Evolutionary conservation across 768 basidiomycete species (phyloP), one percentile per base, ranked within the genome.

Genomic region (Krasilnikovozyma curviuscula): DNA sequence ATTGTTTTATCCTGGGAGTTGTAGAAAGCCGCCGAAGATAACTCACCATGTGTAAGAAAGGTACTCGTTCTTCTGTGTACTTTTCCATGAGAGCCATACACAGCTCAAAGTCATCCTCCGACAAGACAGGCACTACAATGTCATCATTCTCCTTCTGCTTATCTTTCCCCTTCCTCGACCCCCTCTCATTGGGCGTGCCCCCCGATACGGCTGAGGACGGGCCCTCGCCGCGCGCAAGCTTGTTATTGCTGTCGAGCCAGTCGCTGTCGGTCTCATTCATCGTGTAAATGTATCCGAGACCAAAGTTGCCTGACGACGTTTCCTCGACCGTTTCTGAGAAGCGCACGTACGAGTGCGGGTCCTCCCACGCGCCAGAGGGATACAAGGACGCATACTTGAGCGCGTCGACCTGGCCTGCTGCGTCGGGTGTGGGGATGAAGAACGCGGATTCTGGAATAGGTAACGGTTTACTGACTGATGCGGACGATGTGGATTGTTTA

Each of bases 211-310:
- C 41, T 3, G 48, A 16, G 13, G 46, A 45, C 42, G 48, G 24
- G 18, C 44, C 40, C 23, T 46, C 27, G 3, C 75, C 59, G 79
- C 79, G 56, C 47, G 50, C 50, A 12, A 47, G 28, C 8, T 46
- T 44, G 57, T 95, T 93, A 60, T 84, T 85, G 66, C 77, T 80
- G 57, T 83, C 80, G 28, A 98, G 73, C 91, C 91, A 98, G 54
- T 81, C 81, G 58, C 81, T 77, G 67, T 97, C 91, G 16, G 81
- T 78, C 63, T 97, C 93, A 57, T 98, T 91, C 81, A 95, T 83
- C 55, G 76, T 83, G 60, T 97, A 95, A 2, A 78, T 77, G 65
- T 81, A 81, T 0, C 81, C 80, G 18, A 52, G 40, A 2, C 50
- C 50, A 13, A 41, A 46, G 3, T 40, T 33, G 56, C 80, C 76